Evolutionary conservation across 305 asterid species (phyloP), one percentile per base, ranked within the genome.

Genomic region (Fraxinus ornus): DNA sequence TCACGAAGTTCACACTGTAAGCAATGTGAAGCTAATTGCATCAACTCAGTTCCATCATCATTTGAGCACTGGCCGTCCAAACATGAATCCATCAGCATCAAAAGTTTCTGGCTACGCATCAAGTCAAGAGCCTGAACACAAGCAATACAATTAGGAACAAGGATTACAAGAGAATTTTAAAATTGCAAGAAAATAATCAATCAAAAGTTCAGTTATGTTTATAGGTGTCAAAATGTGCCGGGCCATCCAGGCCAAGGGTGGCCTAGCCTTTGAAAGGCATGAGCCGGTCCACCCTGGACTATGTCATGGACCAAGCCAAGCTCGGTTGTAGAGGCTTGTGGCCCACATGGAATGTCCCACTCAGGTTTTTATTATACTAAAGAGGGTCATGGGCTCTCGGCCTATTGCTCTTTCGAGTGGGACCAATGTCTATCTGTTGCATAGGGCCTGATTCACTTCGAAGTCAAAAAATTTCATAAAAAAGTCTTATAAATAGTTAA

Each of bases 1-100:
- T 90, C 90, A 35, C 87, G 91, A 80, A 91, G 82, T 75, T 88
- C 91, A 62, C 84, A 84, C 76, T 88, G 91, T 75, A 90, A 86
- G 82, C 91, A 88, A 49, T 82, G 80, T 73, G 90, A 81, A 75
- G 91, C 90, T 76, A 86, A 78, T 28, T 77, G 86, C 64, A 88
- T 87, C 78, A 88, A 75, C 77, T 90, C 87, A 2, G 82, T 84
- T 8, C 88, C 90, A 66, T 90, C 92, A 35, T 86, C 91, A 75
- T 88, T 85, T 82, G 88, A 86, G 79, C 83, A 83, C 52, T 88
- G 91, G 55, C 91, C 89, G 77, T 86, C 92, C 82, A 89, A 88
- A 75, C 90, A 83, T 37, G 92, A 89, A 77, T 89, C 92, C 81
- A 86, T 85, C 79, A 89, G 84, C 86, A 82, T 86, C 78, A 83